Conservation (phyloP, 164 flowering plant genomes). For the Tinospora cordifolia region DNA sequence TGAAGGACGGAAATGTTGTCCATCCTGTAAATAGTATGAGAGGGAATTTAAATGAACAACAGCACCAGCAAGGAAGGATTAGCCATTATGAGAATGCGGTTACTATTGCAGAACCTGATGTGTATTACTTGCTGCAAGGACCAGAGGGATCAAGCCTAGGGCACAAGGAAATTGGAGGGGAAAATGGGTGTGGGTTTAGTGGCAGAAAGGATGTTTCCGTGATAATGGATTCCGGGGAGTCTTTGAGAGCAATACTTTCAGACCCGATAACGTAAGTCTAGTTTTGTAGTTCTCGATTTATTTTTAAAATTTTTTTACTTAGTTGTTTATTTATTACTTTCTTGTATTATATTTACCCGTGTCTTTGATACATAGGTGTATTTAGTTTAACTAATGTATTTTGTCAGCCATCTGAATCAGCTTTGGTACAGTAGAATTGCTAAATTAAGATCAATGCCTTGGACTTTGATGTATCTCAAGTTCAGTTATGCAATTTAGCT, state of each 20-base stretch:
- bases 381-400: neutral
- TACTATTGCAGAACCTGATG: conserved; percentile 41
- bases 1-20: conserved; percentile 33
- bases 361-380: neutral
- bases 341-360: neutral
- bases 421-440: too few relatives aligned
- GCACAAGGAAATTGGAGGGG: conserved; percentile 47
- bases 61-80: conserved; percentile 28
- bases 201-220: conserved; percentile 50
- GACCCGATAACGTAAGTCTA: conserved; percentile 76
- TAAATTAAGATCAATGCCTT: too few relatives aligned
- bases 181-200: conserved; percentile 60
- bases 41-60: conserved; percentile 27
- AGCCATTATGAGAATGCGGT: conserved; percentile 37
- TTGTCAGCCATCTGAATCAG: too few relatives aligned
- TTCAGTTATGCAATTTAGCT: neutral
- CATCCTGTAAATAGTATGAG: conserved; percentile 26
- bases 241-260: conserved; percentile 63
- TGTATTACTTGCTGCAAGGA: conserved; percentile 46
- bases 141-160: conserved; percentile 34
- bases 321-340: neutral
- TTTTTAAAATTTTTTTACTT: too few relatives aligned
- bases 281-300: neutral
- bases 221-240: conserved; percentile 52
- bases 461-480: too few relatives aligned